Conservation (phyloP, 768 basidiomycete species). For the Suillus ampliporus region DNA sequence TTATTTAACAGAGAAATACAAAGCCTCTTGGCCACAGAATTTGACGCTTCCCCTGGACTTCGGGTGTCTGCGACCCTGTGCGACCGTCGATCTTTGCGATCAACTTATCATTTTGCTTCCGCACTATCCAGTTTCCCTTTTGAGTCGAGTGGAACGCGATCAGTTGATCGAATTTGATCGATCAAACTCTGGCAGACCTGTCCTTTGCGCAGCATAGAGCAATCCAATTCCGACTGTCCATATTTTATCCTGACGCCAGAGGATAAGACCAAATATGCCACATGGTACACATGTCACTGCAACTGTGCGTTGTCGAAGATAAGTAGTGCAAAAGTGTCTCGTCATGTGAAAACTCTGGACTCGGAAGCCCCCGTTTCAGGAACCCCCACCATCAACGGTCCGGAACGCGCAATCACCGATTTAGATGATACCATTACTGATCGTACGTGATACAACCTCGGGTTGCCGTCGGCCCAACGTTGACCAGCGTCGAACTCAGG, state of each 20-base stretch:
- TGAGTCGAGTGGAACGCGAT: background rate
- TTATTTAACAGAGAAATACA: conserved; percentile 30
- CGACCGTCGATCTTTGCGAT: conserved; percentile 8
- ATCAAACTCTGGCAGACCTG: background rate
- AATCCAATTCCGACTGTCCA: no score
- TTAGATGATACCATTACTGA: conserved; percentile 18
- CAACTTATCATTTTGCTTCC: conserved; percentile 9
- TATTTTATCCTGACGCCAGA: conserved; percentile 8
- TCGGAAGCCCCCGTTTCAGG: conserved; percentile 11
- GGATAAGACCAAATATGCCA: conserved; percentile 13
- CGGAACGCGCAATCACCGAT: conserved; percentile 30
- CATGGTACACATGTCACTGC: conserved; percentile 16
- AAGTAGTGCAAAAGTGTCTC: conserved; percentile 4
- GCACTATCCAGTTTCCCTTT: background rate
- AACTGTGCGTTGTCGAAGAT: conserved; percentile 9
- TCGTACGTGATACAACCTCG: conserved; percentile 7
- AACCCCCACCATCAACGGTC: conserved; percentile 15
- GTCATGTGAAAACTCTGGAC: conserved; percentile 14
- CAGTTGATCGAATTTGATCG: conserved; percentile 4
- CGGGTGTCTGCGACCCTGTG: background rate
- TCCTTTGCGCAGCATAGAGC: background rate
- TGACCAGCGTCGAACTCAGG: background rate
- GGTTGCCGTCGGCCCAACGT: conserved; percentile 3
- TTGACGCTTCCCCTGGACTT: conserved; percentile 9
- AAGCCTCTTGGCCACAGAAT: no score